Percentiles rank a stretch among this genome's conserved stretches.
Evolutionary conservation across 768 basidiomycete genomes (phyloP).

Genomic region (Ramaria rubella): DNA sequence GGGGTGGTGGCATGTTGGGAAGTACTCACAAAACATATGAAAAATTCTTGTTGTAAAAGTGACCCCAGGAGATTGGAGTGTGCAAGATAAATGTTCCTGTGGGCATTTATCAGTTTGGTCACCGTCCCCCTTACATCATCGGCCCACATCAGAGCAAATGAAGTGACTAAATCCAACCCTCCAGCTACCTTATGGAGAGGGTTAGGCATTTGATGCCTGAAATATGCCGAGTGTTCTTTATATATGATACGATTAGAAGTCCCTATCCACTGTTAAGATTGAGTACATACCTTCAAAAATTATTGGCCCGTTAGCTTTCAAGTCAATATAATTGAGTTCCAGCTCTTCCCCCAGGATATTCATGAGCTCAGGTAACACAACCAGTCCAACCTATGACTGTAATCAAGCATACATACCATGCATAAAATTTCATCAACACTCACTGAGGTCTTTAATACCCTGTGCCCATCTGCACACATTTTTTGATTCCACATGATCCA

Average conservation of each 20-base stretch:
- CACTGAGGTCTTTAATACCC: neutral
- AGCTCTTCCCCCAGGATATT: neutral
- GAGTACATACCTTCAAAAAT: neutral
- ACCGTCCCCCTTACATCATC: slow-evolving; percentile 13
- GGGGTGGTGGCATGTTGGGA: slow-evolving; percentile 30
- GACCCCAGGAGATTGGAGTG: slow-evolving; percentile 1
- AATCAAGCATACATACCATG: no score
- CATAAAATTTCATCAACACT: no score
- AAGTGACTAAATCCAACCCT: neutral
- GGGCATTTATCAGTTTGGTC: slow-evolving; percentile 11
- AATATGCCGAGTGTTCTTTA: neutral
- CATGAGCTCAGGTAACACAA: neutral
- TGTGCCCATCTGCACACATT: neutral
- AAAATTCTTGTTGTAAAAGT: slow-evolving; percentile 1
- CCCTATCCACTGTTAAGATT: neutral
- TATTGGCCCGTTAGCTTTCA: neutral
- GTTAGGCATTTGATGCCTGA: slow-evolving; percentile 10
- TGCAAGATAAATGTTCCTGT: slow-evolving; percentile 5
- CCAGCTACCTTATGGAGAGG: neutral
- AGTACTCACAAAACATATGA: slow-evolving; percentile 15
- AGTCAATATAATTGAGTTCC: neutral
- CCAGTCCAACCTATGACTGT: no score
- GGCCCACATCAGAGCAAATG: slow-evolving; percentile 3
- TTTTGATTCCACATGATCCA: neutral
- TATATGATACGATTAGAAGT: no score